Conservation (phyloP, 1,284 basidiomycete species). For the Phellinidium pouzarii region DNA sequence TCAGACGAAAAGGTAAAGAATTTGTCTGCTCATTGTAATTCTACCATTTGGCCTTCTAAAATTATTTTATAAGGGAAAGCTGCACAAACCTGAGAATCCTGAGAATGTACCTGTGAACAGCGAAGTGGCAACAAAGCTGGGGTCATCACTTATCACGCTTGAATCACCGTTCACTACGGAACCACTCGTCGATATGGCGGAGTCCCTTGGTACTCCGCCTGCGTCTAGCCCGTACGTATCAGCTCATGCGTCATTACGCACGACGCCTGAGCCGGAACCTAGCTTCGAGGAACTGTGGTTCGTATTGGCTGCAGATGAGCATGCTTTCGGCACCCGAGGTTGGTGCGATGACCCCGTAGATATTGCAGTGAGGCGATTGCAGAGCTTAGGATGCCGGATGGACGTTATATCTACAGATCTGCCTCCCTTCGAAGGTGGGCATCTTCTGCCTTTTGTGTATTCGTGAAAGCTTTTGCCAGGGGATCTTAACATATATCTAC, state of each 20-base stretch:
- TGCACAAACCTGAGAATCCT: background rate
- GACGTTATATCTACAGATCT: constrained; percentile 46
- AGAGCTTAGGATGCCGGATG: constrained; percentile 40
- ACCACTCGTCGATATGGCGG: constrained; percentile 25
- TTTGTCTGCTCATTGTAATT: constrained; percentile 1
- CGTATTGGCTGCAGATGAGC: background rate
- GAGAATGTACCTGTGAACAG: background rate
- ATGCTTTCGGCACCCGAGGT: constrained; percentile 39
- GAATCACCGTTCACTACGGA: constrained; percentile 61
- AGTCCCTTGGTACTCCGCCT: background rate
- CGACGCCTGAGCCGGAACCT: constrained; percentile 11
- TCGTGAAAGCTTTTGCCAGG: constrained; percentile 6
- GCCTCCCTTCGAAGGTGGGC: constrained; percentile 51
- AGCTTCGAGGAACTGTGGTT: constrained; percentile 12
- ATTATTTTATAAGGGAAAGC: background rate
- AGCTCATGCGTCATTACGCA: constrained; percentile 9
- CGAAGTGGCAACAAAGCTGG: constrained; percentile 24
- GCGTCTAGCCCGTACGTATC: constrained; percentile 9
- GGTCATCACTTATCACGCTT: constrained; percentile 55
- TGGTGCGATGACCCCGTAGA: constrained; percentile 58
- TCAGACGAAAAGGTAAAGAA: background rate
- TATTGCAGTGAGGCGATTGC: constrained; percentile 43
- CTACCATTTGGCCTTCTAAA: background rate
- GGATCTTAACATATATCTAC: background rate
- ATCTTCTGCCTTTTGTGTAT: constrained; percentile 1